phyloP scores from a whole-genome alignment of 164 flowering plant species.

The Aristolochia contorta region DNA sequence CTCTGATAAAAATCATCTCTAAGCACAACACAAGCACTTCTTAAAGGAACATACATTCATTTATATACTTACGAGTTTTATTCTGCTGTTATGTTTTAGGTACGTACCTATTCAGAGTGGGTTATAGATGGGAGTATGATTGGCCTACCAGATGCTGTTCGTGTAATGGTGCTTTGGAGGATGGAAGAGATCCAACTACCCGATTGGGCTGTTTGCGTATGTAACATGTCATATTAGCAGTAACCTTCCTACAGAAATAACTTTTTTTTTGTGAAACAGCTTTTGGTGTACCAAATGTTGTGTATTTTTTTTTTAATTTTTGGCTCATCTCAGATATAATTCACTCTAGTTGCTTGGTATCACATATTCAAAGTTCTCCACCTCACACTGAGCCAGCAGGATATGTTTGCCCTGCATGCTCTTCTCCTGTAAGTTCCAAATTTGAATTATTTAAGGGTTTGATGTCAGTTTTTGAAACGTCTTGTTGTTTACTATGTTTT shows the following conservation, averaged over 20 bases:
- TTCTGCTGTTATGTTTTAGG: slow-evolving; percentile 30
- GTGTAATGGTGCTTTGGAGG: slow-evolving; percentile 63
- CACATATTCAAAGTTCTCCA: slow-evolving; percentile 83
- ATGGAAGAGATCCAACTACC: slow-evolving; percentile 56
- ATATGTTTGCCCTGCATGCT: slow-evolving; percentile 82
- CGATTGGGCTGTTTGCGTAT: slow-evolving; percentile 98
- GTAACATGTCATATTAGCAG: slow-evolving; percentile 16
- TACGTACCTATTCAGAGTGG: slow-evolving; percentile 96
- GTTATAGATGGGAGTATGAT: slow-evolving; percentile 99
- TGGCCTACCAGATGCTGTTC: slow-evolving; percentile 90
- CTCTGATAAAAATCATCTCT: no score
- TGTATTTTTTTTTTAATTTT: slow-evolving; percentile 1
- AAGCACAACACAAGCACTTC: no score
- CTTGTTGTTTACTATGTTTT: no score
- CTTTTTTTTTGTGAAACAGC: not conserved
- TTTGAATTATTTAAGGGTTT: no score
- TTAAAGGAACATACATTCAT: no score
- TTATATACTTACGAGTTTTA: slow-evolving; percentile 1
- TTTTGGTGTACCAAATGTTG: slow-evolving; percentile 4
- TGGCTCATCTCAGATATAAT: slow-evolving; percentile 54
- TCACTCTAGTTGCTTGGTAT: slow-evolving; percentile 84
- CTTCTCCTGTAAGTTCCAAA: slow-evolving; percentile 54
- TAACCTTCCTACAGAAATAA: not conserved
- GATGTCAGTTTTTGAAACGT: no score
- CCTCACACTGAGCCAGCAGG: slow-evolving; percentile 96